These are phyloP conservation scores for Falciphora oryzae DNA, from an alignment of 2,329 filamentous ascomycete genomes.

Conservation along the genomic window DNA sequence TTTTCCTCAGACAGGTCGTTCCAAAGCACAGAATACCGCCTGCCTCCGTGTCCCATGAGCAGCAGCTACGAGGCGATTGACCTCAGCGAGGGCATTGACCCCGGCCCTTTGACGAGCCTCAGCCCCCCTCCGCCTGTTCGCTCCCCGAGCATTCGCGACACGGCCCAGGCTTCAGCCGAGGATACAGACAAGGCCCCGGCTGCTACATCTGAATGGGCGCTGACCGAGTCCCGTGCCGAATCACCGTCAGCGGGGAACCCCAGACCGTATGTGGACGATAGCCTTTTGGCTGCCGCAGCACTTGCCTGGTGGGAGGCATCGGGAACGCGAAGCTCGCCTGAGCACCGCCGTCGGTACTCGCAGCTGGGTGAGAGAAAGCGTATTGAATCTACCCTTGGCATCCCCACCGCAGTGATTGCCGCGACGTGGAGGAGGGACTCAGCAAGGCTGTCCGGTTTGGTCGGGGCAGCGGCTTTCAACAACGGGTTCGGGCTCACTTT, in stretches of 20 bases:
- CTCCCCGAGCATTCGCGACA: neutral
- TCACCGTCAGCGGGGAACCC: neutral
- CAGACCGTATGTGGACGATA: neutral
- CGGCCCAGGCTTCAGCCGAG: too few species aligned
- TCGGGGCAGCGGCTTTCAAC: neutral
- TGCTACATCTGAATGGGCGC: neutral
- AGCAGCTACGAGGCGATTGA: neutral
- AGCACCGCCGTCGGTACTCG: constrained; percentile 2
- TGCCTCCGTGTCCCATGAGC: neutral
- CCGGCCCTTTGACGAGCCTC: neutral
- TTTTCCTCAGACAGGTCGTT: neutral
- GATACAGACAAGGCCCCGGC: neutral
- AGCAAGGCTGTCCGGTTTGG: neutral
- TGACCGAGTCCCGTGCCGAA: neutral
- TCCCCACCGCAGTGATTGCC: neutral
- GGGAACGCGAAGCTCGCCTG: neutral
- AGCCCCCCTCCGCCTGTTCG: neutral
- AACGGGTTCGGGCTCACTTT: neutral
- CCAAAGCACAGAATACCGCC: neutral
- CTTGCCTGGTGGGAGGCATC: neutral
- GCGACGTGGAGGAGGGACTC: neutral
- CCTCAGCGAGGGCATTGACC: neutral
- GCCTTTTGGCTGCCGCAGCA: neutral
- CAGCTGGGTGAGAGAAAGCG: neutral
- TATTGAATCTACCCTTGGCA: neutral